phyloP scores from a whole-genome alignment of 192 early-diverging fungal genomes.

The Gonapodya prolifera region DNA sequence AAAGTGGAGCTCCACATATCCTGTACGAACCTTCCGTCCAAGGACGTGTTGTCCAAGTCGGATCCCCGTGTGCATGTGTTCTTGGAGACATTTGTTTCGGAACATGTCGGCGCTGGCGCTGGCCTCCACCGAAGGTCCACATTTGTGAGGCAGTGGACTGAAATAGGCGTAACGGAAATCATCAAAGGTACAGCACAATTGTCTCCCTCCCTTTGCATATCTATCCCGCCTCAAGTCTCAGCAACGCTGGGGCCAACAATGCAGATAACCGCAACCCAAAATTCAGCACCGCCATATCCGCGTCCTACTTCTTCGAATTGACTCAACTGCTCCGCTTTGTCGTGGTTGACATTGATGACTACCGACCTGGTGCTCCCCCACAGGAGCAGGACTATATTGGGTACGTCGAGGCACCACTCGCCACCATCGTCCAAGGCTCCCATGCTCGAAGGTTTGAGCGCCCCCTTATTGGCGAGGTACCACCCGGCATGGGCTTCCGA shows the following conservation, averaged over 20 bases:
- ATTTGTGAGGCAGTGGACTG: neutral
- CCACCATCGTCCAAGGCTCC: neutral
- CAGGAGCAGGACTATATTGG: neutral
- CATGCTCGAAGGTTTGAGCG: neutral
- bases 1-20: neutral
- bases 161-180: neutral
- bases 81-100: neutral
- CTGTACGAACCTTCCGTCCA: neutral
- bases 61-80: neutral
- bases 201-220: neutral
- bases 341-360: neutral
- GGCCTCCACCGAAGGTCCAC: too few species aligned
- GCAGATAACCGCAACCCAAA: neutral
- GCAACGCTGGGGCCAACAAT: too few species aligned
- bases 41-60: neutral
- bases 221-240: too few species aligned
- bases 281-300: neutral
- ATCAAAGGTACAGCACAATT: too few species aligned
- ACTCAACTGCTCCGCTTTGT: neutral
- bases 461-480: neutral
- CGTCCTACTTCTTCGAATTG: neutral
- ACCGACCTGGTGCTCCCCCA: neutral
- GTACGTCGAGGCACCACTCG: neutral
- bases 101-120: neutral
- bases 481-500: neutral